phyloP scores from a whole-genome alignment of 371 early-diverging fungal genomes.

The Phascolomyces articulosus region DNA sequence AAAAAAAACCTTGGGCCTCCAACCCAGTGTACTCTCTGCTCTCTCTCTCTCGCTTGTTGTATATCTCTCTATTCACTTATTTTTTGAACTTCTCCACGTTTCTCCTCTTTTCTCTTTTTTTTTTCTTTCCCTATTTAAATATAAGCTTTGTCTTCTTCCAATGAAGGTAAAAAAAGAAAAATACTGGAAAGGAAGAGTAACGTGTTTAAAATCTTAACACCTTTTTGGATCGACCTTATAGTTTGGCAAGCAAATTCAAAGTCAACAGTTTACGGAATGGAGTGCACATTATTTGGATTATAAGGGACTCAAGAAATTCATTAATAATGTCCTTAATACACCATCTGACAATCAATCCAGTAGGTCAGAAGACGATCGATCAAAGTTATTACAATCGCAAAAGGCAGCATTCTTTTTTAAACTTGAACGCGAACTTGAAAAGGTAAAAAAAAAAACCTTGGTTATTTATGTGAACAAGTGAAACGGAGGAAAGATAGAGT shows the following conservation, averaged over 20 bases:
- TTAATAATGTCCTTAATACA: conserved; percentile 67
- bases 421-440: conserved; percentile 83
- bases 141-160: not conserved
- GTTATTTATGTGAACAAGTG: no score
- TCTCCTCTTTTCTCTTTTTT: not conserved
- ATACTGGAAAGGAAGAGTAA: no score
- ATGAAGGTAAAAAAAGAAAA: conserved; percentile 5
- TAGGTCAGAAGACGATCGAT: conserved; percentile 57
- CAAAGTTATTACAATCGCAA: conserved; percentile 65
- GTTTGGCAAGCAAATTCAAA: conserved; percentile 97
- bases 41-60: no score
- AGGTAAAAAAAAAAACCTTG: conserved; percentile 62
- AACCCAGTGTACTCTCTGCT: not conserved
- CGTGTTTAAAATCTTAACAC: no score
- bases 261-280: conserved; percentile 91
- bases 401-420: conserved; percentile 85
- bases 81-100: no score
- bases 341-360: conserved; percentile 36
- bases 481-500: no score
- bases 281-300: conserved; percentile 91
- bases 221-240: conserved; percentile 38
- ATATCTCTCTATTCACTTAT: no score
- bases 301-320: conserved; percentile 95
- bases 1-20: conserved; percentile 1
- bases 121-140: not conserved